A percentile compares a stretch with the other conserved stretches of the same genome.
Evolutionary conservation across 2,329 filamentous ascomycete species (phyloP).

Genomic region (Monilinia aucupariae): DNA sequence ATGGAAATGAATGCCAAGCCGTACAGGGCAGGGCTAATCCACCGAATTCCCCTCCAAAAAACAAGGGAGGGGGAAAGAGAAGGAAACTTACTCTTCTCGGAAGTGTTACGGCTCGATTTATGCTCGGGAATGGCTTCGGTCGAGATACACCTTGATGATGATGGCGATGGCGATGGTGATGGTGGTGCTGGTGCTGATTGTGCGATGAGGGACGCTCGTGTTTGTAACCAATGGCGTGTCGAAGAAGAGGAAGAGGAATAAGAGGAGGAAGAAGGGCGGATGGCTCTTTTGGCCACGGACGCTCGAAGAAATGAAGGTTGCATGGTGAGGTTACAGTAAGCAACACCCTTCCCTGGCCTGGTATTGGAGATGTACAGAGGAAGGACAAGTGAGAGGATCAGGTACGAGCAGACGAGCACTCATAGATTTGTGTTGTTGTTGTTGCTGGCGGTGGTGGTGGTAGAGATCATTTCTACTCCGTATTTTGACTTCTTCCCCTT

Average conservation of each 20-base stretch:
- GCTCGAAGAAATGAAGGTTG: constrained; percentile 5
- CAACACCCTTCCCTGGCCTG: background rate
- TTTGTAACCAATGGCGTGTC: constrained; percentile 12
- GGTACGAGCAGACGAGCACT: no score
- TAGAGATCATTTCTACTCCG: no score
- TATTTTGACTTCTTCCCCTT: no score
- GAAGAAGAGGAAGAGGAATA: no score
- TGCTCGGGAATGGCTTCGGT: background rate
- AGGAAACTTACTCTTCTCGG: background rate
- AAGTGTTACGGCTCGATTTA: background rate
- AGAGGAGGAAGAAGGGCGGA: no score
- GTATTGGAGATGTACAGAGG: no score
- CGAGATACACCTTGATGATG: constrained; percentile 1
- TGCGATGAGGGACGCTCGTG: constrained; percentile 6
- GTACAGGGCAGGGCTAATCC: background rate
- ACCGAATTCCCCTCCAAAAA: background rate
- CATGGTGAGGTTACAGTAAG: background rate
- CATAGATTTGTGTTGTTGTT: no score
- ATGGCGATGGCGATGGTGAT: constrained; percentile 8
- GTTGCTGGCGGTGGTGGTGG: no score
- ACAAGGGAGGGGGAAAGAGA: background rate
- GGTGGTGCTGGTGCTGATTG: no score
- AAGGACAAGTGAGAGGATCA: no score
- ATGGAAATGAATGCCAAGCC: background rate
- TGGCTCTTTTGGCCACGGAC: background rate